Evolutionary conservation across 2,329 filamentous ascomycete genomes (phyloP), one percentile per base, ranked within the genome.

Genomic region (Cercospora sp.): DNA sequence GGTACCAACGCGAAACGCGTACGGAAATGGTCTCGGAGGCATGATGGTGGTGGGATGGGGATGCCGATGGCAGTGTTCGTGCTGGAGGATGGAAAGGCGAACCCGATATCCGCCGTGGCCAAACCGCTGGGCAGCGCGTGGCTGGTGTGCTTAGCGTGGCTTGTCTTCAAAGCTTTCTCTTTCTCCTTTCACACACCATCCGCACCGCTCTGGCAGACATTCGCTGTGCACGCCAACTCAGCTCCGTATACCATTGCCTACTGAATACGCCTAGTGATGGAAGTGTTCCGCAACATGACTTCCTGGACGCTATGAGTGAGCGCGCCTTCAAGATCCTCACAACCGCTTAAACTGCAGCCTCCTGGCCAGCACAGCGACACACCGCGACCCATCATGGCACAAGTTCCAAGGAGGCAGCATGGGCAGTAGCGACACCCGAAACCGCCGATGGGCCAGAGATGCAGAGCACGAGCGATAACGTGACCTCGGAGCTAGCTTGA

Each of bases 1-100:
- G 59, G 88, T 94, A 67, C 93, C 93, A 63, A 97, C 82, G 60
- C 85, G 85, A 13, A 94, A 76, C 0, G 88, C 83, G n/a, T 88
- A 83, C 1, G 90, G 89, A 73, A 94, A 92, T 0, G 82, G 81
- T 49, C 81, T 79, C 8, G 76, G 78, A 66, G 81, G 77, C 82
- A 84, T 84, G 30, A 10, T 53, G 32, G 1, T 53, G 51, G n/a
- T 26, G 4, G 5, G 28, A 34, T 8, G 1, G 7, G n/a, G 12
- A 1, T 45, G 24, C 9, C 12, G 13, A 51, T 28, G 60, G 34
- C 21, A 24, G 30, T 21, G 3, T n/a, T 21, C 12, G 24, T 28
- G 10, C 12, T 28, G 24, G 24, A 28, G 4, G 10, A 53, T 26
- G 49, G 49, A 28, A 9, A 53, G 16, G 49, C 24, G 21, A 13